These are phyloP conservation scores for Lentinula guzmanii DNA, from an alignment of 768 basidiomycete species.

Conservation along the genomic window DNA sequence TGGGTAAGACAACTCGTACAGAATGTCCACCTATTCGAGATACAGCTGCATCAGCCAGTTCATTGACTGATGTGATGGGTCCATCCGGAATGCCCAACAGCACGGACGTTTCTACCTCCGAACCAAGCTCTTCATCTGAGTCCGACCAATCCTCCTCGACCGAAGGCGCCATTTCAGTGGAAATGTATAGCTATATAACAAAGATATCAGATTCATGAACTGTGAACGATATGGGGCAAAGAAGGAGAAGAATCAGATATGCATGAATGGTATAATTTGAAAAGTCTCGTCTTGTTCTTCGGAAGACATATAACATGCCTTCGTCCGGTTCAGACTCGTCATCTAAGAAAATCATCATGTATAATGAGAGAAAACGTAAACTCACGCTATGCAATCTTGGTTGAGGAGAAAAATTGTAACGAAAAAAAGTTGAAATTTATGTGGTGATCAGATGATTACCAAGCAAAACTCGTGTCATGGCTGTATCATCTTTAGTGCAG, in stretches of 20 bases:
- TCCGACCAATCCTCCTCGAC: slow-evolving; percentile 72
- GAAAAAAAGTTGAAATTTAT: background rate
- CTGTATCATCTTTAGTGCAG: slow-evolving; percentile 6
- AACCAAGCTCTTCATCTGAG: slow-evolving; percentile 58
- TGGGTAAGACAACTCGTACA: slow-evolving; percentile 61
- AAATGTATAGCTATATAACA: background rate
- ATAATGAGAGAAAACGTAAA: slow-evolving; percentile 2
- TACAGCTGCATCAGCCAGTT: slow-evolving; percentile 72
- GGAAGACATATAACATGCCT: slow-evolving; percentile 53
- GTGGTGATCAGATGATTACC: background rate
- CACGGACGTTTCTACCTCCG: slow-evolving; percentile 65
- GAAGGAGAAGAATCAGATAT: slow-evolving; percentile 54
- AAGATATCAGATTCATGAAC: slow-evolving; percentile 14
- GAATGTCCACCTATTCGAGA: slow-evolving; percentile 88
- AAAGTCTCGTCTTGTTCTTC: slow-evolving; percentile 57
- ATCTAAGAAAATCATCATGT: slow-evolving; percentile 49
- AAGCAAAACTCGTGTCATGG: slow-evolving; percentile 1
- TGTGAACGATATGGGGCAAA: background rate
- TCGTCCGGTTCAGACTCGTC: slow-evolving; percentile 75
- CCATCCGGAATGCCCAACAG: slow-evolving; percentile 82
- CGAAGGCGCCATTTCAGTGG: slow-evolving; percentile 31
- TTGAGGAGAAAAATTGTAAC: slow-evolving; percentile 17
- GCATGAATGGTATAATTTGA: slow-evolving; percentile 86
- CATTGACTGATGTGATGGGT: slow-evolving; percentile 44
- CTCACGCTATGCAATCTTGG: slow-evolving; percentile 12